These are phyloP conservation scores for Meyerozyma athensensis DNA, from an alignment of 1,139 yeast species.

Conservation along the genomic window DNA sequence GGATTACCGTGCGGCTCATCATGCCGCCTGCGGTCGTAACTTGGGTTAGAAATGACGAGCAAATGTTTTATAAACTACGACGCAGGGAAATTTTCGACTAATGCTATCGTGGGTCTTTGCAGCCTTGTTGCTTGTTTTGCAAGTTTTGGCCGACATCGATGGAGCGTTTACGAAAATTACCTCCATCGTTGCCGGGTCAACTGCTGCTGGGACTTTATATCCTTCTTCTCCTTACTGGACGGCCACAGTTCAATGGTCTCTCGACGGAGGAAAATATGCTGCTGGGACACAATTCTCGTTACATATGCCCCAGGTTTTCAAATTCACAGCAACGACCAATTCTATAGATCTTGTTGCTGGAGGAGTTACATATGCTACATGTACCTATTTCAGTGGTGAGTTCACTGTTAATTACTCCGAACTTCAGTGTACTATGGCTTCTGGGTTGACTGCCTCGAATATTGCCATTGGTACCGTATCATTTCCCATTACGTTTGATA, in stretches of 20 bases:
- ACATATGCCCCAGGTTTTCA: slow-evolving; percentile 29
- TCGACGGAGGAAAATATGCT: slow-evolving; percentile 15
- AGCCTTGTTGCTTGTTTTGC: background rate
- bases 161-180: background rate
- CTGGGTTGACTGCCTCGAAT: slow-evolving; percentile 10
- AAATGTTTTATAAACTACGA: too few relatives aligned
- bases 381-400: slow-evolving; percentile 22
- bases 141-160: background rate
- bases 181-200: background rate
- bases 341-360: slow-evolving; percentile 17
- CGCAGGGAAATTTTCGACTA: too few relatives aligned
- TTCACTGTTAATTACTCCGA: slow-evolving; percentile 19
- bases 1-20: too few relatives aligned
- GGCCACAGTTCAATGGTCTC: slow-evolving; percentile 21
- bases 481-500: slow-evolving; percentile 6
- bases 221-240: slow-evolving; percentile 27
- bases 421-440: slow-evolving; percentile 21
- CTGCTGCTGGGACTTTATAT: slow-evolving; percentile 9
- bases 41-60: too few relatives aligned
- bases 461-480: slow-evolving; percentile 9
- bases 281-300: slow-evolving; percentile 32
- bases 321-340: slow-evolving; percentile 14
- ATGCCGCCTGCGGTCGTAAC: too few relatives aligned
- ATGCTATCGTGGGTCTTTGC: slow-evolving; percentile 1
- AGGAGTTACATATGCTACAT: slow-evolving; percentile 21